These are phyloP conservation scores for Gracilariopsis chorda DNA, from an alignment of 23 red algal species.

Conservation along the genomic window DNA sequence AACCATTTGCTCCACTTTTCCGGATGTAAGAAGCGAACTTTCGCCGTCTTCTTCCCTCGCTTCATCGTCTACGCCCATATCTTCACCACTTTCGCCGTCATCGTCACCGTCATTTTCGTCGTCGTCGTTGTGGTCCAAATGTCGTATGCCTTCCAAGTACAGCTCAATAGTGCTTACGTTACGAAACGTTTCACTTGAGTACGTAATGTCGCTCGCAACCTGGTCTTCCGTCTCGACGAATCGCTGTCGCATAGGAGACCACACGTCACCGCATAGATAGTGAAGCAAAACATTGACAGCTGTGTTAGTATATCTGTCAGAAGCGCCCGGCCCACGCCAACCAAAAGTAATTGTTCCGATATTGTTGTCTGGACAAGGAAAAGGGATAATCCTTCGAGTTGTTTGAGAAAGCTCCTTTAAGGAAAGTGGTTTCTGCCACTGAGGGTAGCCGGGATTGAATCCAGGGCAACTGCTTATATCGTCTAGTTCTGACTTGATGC, in stretches of 20 bases:
- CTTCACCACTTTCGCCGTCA: conserved; percentile 6
- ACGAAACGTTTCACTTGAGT: conserved; percentile 26
- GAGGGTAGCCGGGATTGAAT: conserved; percentile 1
- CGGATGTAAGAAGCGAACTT: conserved; percentile 46
- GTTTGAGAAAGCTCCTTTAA: conserved; percentile 8
- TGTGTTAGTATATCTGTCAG: not conserved
- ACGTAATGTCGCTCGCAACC: conserved; percentile 66
- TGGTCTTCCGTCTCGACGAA: conserved; percentile 77
- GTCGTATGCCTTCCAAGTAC: conserved; percentile 21
- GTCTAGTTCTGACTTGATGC: conserved; percentile 33
- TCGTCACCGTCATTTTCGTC: conserved; percentile 1
- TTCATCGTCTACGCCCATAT: conserved; percentile 31
- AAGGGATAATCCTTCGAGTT: conserved; percentile 20
- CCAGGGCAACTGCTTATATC: not conserved
- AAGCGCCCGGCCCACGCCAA: conserved; percentile 40
- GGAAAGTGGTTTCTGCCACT: conserved; percentile 39
- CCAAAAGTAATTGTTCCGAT: conserved; percentile 48
- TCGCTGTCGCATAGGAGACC: conserved; percentile 66
- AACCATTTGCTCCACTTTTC: conserved; percentile 20
- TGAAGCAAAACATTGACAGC: conserved; percentile 59
- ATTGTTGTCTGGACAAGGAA: conserved; percentile 40
- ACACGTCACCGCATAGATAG: conserved; percentile 48
- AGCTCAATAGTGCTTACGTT: conserved; percentile 35
- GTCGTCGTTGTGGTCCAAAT: conserved; percentile 36
- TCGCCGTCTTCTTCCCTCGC: conserved; percentile 4